Evolutionary conservation across 2,329 filamentous ascomycete species (phyloP), one percentile per base, ranked within the genome.

Genomic region (Beauveria rudraprayagi): DNA sequence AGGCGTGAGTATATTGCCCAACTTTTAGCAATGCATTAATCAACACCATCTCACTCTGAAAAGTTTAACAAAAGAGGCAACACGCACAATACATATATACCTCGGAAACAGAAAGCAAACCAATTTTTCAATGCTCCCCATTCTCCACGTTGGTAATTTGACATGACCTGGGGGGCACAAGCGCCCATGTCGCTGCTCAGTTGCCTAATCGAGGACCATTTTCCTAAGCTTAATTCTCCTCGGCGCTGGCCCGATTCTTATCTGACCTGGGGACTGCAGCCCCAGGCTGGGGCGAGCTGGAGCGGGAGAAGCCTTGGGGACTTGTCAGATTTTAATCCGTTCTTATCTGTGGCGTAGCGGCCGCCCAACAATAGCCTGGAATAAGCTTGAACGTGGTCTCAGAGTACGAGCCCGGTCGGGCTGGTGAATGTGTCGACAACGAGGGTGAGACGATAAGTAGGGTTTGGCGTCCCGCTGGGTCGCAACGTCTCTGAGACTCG

Each of bases 301-400:
- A 55, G 14, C 17, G 17, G n/a, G 14, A 22, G 30, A 30, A 51
- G 41, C 41, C 47, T 40, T 9, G 41, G 53, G 24, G 40, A 26
- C 16, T 19, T 56, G 54, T 56, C 54, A 56, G 54, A 56, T 48
- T 56, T 56, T 47, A 56, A 37, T 37, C 26, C 54, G 24, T 1
- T 14, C 28, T 16, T 40, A 28, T 17, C 24, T n/a, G 46, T 14
- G 19, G 19, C 30, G 30, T 34, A 11, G 30, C 10, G 24, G 46
- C 46, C 16, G 1, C 17, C 16, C 19, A 5, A 28, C 26, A 8
- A 9, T 9, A 19, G 19, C 5, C 24, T 16, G 47, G 17, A 46
- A 56, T 56, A 56, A 56, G 53, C 53, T 56, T 56, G 26, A 46
- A 56, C 53, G 5, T 24, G 53, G 24, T 24, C 26, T 6, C 30